These are phyloP conservation scores for Gossypium lobatum DNA, from an alignment of 441 rosid species.

Conservation along the genomic window DNA sequence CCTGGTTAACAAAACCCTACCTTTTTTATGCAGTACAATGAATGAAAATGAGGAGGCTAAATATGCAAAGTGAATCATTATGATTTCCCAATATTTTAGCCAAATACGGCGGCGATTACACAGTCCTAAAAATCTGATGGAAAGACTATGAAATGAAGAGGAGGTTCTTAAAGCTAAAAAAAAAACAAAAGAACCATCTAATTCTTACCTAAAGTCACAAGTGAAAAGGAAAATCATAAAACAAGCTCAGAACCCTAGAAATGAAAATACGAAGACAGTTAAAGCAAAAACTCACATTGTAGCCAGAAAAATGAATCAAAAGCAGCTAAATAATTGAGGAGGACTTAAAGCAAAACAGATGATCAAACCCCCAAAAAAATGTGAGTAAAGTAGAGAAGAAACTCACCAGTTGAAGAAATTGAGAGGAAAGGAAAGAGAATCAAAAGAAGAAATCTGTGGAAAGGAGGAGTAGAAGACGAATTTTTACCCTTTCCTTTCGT, in stretches of 20 bases:
- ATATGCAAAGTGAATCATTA: slow-evolving; percentile 10
- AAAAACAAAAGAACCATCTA: neutral
- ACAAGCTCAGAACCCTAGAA: slow-evolving; percentile 15
- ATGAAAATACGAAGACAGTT: slow-evolving; percentile 5
- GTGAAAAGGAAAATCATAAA: neutral
- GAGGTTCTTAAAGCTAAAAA: neutral
- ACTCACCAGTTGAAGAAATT: slow-evolving; percentile 24
- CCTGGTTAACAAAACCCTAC: slow-evolving; percentile 12
- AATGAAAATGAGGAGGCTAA: slow-evolving; percentile 2
- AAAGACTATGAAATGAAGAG: neutral
- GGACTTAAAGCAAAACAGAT: neutral
- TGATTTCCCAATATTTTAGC: neutral
- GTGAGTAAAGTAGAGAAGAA: neutral
- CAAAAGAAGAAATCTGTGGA: slow-evolving; percentile 22
- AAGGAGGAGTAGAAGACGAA: slow-evolving; percentile 13
- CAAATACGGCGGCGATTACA: slow-evolving; percentile 19
- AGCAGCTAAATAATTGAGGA: slow-evolving; percentile 4
- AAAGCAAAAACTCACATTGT: slow-evolving; percentile 15
- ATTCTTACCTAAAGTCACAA: neutral
- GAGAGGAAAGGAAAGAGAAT: neutral
- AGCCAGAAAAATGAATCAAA: neutral
- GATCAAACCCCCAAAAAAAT: neutral
- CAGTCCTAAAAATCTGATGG: neutral
- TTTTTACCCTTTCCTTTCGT: slow-evolving; percentile 15
- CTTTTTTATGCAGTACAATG: neutral